A percentile compares a stretch with the other conserved stretches of the same genome.
Evolutionary conservation across 306 rosid genomes (phyloP).

Genomic region (Vigna hirtella): DNA sequence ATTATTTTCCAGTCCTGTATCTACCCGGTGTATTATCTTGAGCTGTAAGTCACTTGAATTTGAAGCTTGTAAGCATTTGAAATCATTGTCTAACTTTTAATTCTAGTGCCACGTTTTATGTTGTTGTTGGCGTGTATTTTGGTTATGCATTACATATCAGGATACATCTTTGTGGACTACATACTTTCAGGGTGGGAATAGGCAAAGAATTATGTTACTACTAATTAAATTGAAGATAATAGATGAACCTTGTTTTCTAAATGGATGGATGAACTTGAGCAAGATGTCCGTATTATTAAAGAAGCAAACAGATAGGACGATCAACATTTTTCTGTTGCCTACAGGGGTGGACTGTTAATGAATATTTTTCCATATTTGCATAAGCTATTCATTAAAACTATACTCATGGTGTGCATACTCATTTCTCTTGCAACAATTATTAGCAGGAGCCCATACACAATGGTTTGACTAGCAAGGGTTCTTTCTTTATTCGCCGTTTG

Average conservation of each 20-base stretch:
- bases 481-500: not conserved
- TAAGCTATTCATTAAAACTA: not conserved
- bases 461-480: not conserved
- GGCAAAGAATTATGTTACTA: not conserved
- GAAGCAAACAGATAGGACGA: not conserved
- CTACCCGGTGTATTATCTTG: slow-evolving; percentile 26
- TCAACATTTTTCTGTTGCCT: not conserved
- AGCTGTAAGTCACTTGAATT: slow-evolving; percentile 16
- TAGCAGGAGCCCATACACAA: not conserved
- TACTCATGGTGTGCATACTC: not conserved
- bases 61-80: slow-evolving; percentile 32
- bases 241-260: not conserved
- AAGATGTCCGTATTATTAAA: not conserved
- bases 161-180: not conserved
- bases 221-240: not conserved
- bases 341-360: not conserved
- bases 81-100: slow-evolving; percentile 1
- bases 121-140: not conserved
- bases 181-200: not conserved
- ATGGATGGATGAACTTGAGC: not conserved
- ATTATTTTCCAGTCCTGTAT: slow-evolving; percentile 41
- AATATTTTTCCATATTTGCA: not conserved
- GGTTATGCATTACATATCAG: not conserved
- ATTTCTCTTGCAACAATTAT: not conserved
- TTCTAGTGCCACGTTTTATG: slow-evolving; percentile 14